Evolutionary conservation across 1,284 basidiomycete species (phyloP), one percentile per base, ranked within the genome.

Genomic region (Pterulicium gracile): DNA sequence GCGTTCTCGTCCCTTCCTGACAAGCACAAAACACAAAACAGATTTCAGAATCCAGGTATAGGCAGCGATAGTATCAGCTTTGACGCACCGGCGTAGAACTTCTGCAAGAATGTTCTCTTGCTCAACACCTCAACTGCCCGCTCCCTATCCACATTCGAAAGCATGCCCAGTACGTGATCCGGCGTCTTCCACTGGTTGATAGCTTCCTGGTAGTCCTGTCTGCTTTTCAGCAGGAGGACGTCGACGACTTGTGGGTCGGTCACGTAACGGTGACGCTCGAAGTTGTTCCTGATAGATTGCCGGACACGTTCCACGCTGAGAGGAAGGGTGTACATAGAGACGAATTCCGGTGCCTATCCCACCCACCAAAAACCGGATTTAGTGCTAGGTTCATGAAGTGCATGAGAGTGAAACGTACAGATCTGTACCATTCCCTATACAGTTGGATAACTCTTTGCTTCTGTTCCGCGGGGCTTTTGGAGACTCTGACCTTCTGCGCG

Each of bases 121-220:
- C 15, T 39, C 15, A 39, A 10, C 15, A 18, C 36, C 36, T 39
- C 36, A 5, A 4, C 15, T 5, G 36, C 36, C 5, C 36, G 36
- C 19, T 39, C 36, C 15, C 36, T 39, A 13, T 39, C 36, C 5
- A 17, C 5, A 18, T 39, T 39, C 19, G 36, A 7, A 5, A 87
- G 58, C 24, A 84, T 73, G 3, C 82, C 84, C 60, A 81, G 63
- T 19, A 89, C 66, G 59, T 88, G 86, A 51, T 87, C 82, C 35
- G 70, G 69, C 69, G 89, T 86, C 63, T 94, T 94, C 93, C 93
- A 97, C 55, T 76, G 77, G 61, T 97, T 97, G 73, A 96, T 76
- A 42, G 87, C 86, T 73, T 94, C 96, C 71, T 98, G 96, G 61
- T 82, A 93, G 57, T 97, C 93, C 66, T 83, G 83, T 52, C 82